Evolutionary conservation across 805 yeast species (phyloP), one percentile per base, ranked within the genome.

Genomic region (Soucietia sequanensis): DNA sequence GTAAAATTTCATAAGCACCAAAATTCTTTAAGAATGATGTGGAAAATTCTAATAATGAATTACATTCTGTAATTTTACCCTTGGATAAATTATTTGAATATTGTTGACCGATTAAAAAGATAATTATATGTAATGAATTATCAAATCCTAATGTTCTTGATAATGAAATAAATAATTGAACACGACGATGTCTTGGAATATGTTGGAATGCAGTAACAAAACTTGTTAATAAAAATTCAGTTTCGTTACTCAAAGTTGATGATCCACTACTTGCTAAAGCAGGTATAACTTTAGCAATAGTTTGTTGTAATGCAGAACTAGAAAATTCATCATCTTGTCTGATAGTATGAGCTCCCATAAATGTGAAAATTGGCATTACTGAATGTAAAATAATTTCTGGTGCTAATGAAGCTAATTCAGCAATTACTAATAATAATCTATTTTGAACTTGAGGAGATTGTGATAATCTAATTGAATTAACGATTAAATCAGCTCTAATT

Each of bases 311-410:
- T 29, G 90, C 97, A 46, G 85, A 85, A 21, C 84, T 84, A 0
- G 97, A 88, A 53, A 86, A 91, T 55, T 88, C 97, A 59, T 93
- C 98, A 58, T 93, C 99, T 62, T 93, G 96, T 52, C 96, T 82
- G 34, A 93, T 78, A 10, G 97, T 90, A 52, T 89, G 95, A 9
- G 98, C 95, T 40, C 99, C 99, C 98, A 93, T 93, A 51, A 93
- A 93, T 1, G 99, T 93, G 69, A 93, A 93, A 33, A 93, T 91
- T n/a, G 99, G 99, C 99, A 93, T 93, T 6, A 93, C 96, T 2
- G 96, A 85, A 62, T 93, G 98, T 35, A 93, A 68, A 19, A 93
- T 89, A 20, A 84, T 78, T 52, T 91, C 97, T 6, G 98, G 96
- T 9, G 91, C 85, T 37, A 93, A 64, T 1, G 88, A 70, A 1